Conservation (phyloP, 352 stramenopile species). For the Pythium phragmiticola region DNA sequence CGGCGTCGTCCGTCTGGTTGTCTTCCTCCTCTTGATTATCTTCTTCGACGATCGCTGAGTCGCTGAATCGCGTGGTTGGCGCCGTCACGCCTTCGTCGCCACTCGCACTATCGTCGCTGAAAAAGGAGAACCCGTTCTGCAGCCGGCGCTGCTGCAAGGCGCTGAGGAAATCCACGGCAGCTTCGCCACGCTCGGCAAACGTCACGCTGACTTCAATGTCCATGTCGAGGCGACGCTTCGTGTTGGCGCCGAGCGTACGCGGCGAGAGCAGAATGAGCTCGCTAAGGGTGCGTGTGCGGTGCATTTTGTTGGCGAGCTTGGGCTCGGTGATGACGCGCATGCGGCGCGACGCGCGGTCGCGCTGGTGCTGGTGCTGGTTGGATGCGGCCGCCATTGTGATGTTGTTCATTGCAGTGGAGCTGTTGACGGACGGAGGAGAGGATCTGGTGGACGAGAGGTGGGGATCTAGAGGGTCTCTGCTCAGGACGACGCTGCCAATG, state of each 20-base stretch:
- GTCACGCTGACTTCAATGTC: constrained; percentile 77
- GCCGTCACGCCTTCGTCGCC: constrained; percentile 16
- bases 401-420: constrained; percentile 18
- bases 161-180: constrained; percentile 59
- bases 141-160: constrained; percentile 19
- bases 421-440: background rate
- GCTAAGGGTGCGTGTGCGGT: constrained; percentile 71
- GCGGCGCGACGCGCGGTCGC: constrained; percentile 51
- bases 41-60: constrained; percentile 34
- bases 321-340: constrained; percentile 83
- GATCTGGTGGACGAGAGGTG: background rate
- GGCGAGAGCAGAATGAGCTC: constrained; percentile 78
- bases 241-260: constrained; percentile 49
- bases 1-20: constrained; percentile 28
- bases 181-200: constrained; percentile 67
- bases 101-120: constrained; percentile 19
- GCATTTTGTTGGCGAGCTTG: constrained; percentile 85
- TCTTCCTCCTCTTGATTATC: constrained; percentile 30
- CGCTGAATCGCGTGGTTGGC: constrained; percentile 15
- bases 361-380: background rate
- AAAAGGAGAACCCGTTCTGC: constrained; percentile 23
- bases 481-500: constrained; percentile 20
- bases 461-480: constrained; percentile 9
- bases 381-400: constrained; percentile 1
- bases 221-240: constrained; percentile 77